A percentile compares a stretch with the other conserved stretches of the same genome.
Evolutionary conservation across 108 stramenopile genomes (phyloP).

Genomic region (Nitzschia sp.): DNA sequence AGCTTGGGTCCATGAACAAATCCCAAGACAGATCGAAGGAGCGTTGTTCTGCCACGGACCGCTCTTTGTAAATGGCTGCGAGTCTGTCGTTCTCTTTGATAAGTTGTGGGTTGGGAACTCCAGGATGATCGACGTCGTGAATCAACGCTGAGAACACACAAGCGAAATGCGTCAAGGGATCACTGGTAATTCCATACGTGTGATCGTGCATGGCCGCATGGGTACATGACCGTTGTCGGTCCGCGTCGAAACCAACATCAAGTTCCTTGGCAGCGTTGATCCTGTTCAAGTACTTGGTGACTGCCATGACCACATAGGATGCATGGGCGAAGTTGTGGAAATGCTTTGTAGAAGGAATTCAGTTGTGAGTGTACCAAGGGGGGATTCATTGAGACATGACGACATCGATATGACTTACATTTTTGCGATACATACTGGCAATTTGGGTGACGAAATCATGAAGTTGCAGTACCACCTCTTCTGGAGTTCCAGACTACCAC

Average conservation of each 20-base stretch:
- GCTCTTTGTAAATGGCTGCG: slow-evolving; percentile 32
- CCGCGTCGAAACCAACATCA: background rate
- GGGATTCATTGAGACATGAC: background rate
- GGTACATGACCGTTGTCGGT: background rate
- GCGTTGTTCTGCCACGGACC: slow-evolving; percentile 43
- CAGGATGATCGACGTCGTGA: slow-evolving; percentile 27
- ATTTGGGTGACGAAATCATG: background rate
- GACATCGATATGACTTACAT: background rate
- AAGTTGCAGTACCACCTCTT: background rate
- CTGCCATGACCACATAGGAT: slow-evolving; percentile 27
- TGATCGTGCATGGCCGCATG: background rate
- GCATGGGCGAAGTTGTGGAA: slow-evolving; percentile 50
- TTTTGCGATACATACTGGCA: slow-evolving; percentile 2
- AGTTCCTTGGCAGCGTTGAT: slow-evolving; percentile 1
- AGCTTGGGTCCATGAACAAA: slow-evolving; percentile 34
- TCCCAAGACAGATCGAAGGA: slow-evolving; percentile 26
- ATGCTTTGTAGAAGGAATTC: slow-evolving; percentile 13
- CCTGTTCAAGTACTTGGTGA: slow-evolving; percentile 36
- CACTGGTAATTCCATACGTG: background rate
- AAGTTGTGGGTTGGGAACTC: slow-evolving; percentile 49
- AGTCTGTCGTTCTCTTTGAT: slow-evolving; percentile 33
- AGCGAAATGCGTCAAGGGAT: slow-evolving; percentile 22
- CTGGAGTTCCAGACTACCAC: background rate
- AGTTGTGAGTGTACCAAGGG: background rate
- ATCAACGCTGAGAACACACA: slow-evolving; percentile 24